Conservation (phyloP, 2,329 filamentous ascomycete species). For the Exophiala calicioides region DNA sequence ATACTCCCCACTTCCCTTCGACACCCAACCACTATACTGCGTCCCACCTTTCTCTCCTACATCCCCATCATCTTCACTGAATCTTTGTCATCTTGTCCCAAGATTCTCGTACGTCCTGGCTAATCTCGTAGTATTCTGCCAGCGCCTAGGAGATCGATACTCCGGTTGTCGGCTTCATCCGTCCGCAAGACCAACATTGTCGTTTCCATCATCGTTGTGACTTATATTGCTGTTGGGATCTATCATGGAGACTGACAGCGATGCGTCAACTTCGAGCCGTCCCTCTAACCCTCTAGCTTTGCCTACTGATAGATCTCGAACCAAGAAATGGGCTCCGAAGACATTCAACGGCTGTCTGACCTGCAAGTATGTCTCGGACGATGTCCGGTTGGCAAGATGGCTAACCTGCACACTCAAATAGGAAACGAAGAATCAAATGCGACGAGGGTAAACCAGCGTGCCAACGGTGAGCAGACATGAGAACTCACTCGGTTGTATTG, state of each 20-base stretch:
- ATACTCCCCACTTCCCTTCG: no score
- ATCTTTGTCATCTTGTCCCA: no score
- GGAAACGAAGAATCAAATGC: constrained; percentile 23
- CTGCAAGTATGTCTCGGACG: constrained; percentile 21
- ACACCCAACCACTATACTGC: no score
- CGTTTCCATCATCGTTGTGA: no score
- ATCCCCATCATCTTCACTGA: no score
- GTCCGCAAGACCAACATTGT: neutral
- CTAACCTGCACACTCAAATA: neutral
- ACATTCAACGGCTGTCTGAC: constrained; percentile 26
- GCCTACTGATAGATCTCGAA: constrained; percentile 13
- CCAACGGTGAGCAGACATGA: constrained; percentile 12
- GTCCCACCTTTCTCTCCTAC: no score
- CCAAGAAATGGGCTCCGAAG: constrained; percentile 25
- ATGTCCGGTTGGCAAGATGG: neutral
- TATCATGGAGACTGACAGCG: neutral
- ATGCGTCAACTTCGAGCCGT: constrained; percentile 1
- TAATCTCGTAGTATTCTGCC: no score
- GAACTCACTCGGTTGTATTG: no score
- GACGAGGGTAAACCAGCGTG: constrained; percentile 25
- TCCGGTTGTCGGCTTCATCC: neutral
- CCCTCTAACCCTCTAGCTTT: constrained; percentile 3
- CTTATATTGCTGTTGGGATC: no score
- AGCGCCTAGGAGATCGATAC: neutral
- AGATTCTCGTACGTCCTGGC: no score